Base-by-base conservation (phyloP, 306 rosid genomes). In the Cicer arietinum region DNA sequence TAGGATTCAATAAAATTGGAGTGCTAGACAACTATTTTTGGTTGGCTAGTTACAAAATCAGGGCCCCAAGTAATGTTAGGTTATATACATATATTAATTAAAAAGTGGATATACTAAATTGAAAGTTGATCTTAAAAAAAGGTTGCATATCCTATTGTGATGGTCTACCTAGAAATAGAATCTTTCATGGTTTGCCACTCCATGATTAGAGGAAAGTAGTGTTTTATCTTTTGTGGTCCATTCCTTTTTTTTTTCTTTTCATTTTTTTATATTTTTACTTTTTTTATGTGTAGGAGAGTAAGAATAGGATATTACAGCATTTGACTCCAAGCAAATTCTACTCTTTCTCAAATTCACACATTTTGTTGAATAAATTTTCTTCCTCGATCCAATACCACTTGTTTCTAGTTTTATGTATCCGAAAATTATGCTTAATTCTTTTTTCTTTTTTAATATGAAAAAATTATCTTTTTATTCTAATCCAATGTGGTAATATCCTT, bases 21-120 rank as follows among this genome's bases (percentile, higher is more conserved):
- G 77, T 73, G 85, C 56, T 69, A 6, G 72, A 81, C 85, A 84
- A 78, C 85, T 84, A 69, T 81, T 69, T 63, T 43, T 81, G 75
- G 88, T 70, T 69, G 77, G 82, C 64, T 61, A 8, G 16, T 18
- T 74, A 40, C 76, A 56, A 46, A 71, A 63, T 65, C 30, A 18
- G 42, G 65, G 47, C 16, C 73, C 82, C 72, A 67, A 71, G 10
- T 51, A 50, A 43, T 11, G 63, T 75, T 66, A 56, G 16, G 10
- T 10, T 71, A 66, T 77, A 62, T 39, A 40, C 35, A 25, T 25
- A 25, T 42, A 57, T 80, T 84, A 20, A 81, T 74, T 72, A 16
- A n/a, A 48, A 73, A 73, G 74, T 39, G 71, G 35, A 25, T 30
- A 73, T 67, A 61, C 70, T 67, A 62, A 68, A 76, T 71, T 71